A percentile compares a stretch with the other conserved stretches of the same genome.
These are phyloP conservation scores for Lactarius hatsudake DNA, from an alignment of 768 basidiomycete species.

Conservation along the genomic window DNA sequence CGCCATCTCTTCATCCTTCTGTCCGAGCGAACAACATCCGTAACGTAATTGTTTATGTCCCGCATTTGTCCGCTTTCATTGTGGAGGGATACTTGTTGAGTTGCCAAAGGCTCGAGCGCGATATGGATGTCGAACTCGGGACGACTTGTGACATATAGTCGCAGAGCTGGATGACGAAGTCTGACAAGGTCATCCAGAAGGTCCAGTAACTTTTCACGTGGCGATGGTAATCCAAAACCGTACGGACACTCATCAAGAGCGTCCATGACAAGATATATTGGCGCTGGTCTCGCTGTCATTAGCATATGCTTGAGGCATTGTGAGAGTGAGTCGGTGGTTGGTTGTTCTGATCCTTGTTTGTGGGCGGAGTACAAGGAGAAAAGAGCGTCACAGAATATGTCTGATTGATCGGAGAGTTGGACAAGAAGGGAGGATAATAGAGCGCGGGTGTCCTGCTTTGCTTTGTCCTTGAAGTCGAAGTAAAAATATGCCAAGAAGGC, in stretches of 20 bases:
- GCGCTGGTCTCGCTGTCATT: background rate
- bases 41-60: background rate
- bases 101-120: background rate
- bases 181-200: background rate
- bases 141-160: background rate
- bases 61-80: background rate
- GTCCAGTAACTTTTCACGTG: background rate
- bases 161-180: background rate
- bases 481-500: background rate
- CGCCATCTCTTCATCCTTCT: background rate
- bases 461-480: background rate
- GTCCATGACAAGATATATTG: background rate
- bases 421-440: background rate
- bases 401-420: background rate
- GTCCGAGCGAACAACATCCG: background rate
- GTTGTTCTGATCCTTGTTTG: background rate
- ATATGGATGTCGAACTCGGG: background rate
- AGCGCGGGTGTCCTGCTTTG: background rate
- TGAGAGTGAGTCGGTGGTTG: background rate
- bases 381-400: background rate
- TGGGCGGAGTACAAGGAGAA: background rate
- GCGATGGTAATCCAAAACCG: background rate
- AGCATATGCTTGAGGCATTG: background rate
- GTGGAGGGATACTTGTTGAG: background rate
- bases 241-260: constrained; percentile 3